Evolutionary conservation across 441 rosid genomes (phyloP), one percentile per base, ranked within the genome.

Genomic region (Geranium incanum): DNA sequence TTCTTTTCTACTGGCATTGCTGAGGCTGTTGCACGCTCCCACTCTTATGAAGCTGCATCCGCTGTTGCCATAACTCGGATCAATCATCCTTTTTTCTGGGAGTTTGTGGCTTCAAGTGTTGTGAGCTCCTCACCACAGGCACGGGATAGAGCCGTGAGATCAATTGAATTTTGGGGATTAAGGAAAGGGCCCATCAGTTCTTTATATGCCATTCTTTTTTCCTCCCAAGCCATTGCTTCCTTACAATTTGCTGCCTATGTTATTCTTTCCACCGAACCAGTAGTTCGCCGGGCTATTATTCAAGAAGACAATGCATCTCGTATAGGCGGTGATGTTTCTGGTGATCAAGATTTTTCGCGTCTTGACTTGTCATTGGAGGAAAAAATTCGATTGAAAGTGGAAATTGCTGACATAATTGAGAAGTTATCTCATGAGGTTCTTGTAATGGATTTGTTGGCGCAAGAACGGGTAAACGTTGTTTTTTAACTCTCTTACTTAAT

Each of bases 141-240:
- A 59, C 90, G 89, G 80, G 97, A 88, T 69, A 86, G 88, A 86
- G 97, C 99, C 48, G 88, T 89, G 70, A 92, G 82, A 82, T 92
- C 97, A 19, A 82, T 90, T 72, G 97, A 92, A 75, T 87, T 89
- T 75, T 90, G 99, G 99, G 97, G 97, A 16, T 84, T 95, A 68
- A 83, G 85, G 79, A 89, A 81, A 79, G 97, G 96, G 76, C 80
- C 97, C 41, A 84, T 92, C 69, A 83, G 83, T 85, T 81, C 97
- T 73, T 84, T 95, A 78, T 95, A 90, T 82, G 86, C 96, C 69
- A 77, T 92, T 72, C 77, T 95, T 75, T 90, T 89, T 79, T 87
- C 97, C 76, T 81, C 95, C 77, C 77, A 77, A 73, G 87, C 91
- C 67, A 81, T 86, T 48, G 86, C 91, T 50, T 78, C 86, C 6